Evolutionary conservation across 225 moss, liverwort and hornwort genomes (phyloP).

Genomic region (Sphagnum tenellum): DNA sequence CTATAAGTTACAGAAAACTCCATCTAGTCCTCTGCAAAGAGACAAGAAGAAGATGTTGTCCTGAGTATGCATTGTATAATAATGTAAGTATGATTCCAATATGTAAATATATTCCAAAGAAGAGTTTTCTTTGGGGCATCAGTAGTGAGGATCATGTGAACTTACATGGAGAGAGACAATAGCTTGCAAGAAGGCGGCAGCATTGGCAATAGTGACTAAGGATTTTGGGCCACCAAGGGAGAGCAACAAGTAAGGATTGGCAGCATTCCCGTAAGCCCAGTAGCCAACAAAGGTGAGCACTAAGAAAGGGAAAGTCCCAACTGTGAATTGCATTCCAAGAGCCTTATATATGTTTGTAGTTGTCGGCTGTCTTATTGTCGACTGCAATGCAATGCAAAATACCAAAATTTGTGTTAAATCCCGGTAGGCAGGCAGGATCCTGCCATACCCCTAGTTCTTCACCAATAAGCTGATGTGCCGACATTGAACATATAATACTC

Average conservation of each 20-base stretch:
- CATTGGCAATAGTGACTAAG: slow-evolving; percentile 18
- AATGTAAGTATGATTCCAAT: too few species aligned
- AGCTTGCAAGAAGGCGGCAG: slow-evolving; percentile 31
- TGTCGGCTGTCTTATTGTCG: slow-evolving; percentile 30
- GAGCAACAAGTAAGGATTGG: slow-evolving; percentile 14
- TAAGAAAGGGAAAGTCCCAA: slow-evolving; percentile 28
- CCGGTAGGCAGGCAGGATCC: not conserved
- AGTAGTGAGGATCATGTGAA: too few species aligned
- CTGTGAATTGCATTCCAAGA: slow-evolving; percentile 25
- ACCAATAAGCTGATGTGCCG: too few species aligned
- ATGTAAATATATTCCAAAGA: too few species aligned
- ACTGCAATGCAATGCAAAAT: slow-evolving; percentile 9
- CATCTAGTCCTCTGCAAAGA: not conserved
- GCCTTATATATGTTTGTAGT: slow-evolving; percentile 30
- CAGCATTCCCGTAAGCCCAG: slow-evolving; percentile 37
- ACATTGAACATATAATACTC: too few species aligned
- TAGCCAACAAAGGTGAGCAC: slow-evolving; percentile 29
- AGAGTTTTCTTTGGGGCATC: too few species aligned
- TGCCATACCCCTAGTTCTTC: not conserved
- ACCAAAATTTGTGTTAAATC: not conserved
- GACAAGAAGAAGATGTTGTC: not conserved
- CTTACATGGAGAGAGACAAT: slow-evolving; percentile 26
- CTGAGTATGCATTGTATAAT: too few species aligned
- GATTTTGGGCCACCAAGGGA: slow-evolving; percentile 26
- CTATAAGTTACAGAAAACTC: too few species aligned